Evolutionary conservation across 2,329 filamentous ascomycete genomes (phyloP).

Genomic region (Fusarium ambrosium): DNA sequence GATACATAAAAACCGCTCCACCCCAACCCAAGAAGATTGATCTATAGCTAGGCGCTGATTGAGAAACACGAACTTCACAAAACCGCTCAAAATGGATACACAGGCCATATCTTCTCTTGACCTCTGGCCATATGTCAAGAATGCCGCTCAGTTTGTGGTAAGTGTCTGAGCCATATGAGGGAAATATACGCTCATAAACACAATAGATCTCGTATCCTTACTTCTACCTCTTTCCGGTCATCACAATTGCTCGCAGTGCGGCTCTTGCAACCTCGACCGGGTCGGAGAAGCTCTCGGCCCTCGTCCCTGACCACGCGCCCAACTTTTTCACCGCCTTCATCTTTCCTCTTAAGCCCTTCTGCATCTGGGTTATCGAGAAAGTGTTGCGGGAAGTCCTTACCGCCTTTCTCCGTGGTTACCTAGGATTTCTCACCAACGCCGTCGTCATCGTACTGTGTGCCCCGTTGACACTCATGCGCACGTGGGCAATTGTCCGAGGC

Average conservation of each 20-base stretch:
- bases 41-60: background rate
- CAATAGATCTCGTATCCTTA: background rate
- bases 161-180: background rate
- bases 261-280: background rate
- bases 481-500: background rate
- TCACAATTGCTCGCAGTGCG: background rate
- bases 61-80: background rate
- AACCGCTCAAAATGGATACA: background rate
- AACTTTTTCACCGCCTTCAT: slow-evolving; percentile 3
- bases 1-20: background rate
- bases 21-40: background rate
- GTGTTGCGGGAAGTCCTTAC: background rate
- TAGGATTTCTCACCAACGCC: background rate
- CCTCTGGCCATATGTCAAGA: background rate
- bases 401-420: background rate
- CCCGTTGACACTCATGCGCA: background rate
- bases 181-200: background rate
- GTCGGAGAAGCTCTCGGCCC: background rate
- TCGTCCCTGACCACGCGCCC: background rate
- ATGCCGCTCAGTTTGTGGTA: background rate
- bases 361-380: background rate
- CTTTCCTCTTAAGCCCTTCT: background rate
- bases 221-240: background rate
- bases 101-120: background rate
- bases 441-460: background rate